Evolutionary conservation across 2,329 filamentous ascomycete genomes (phyloP).

Genomic region (Neurospora crassa): DNA sequence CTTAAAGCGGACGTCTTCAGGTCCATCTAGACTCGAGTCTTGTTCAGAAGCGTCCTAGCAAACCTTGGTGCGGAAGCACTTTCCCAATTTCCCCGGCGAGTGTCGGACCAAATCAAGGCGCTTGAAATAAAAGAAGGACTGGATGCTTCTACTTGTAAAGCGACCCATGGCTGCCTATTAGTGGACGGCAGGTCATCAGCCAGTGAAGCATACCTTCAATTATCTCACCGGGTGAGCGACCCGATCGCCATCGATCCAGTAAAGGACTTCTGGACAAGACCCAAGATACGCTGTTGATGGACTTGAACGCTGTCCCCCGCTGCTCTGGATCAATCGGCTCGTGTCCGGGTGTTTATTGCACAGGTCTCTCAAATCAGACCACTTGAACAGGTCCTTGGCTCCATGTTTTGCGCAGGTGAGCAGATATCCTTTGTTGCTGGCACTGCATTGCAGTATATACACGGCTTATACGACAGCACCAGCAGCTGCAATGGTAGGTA

Average conservation of each 20-base stretch:
- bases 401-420: not conserved
- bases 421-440: not conserved
- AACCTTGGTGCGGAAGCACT: not conserved
- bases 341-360: no score
- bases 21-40: not conserved
- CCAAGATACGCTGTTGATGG: not conserved
- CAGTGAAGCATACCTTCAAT: not conserved
- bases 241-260: not conserved
- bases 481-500: not conserved
- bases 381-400: not conserved
- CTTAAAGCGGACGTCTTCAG: not conserved
- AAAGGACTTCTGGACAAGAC: not conserved
- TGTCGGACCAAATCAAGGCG: not conserved
- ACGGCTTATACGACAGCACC: not conserved
- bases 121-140: not conserved
- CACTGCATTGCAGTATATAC: not conserved
- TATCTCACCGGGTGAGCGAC: not conserved
- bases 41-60: not conserved
- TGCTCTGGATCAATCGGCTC: not conserved
- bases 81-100: not conserved
- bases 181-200: not conserved
- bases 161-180: not conserved
- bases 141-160: not conserved
- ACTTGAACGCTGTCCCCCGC: not conserved
- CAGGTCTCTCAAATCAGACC: not conserved